phyloP scores from a whole-genome alignment of 805 yeast genomes.

The Sugiyamaella smithiae region DNA sequence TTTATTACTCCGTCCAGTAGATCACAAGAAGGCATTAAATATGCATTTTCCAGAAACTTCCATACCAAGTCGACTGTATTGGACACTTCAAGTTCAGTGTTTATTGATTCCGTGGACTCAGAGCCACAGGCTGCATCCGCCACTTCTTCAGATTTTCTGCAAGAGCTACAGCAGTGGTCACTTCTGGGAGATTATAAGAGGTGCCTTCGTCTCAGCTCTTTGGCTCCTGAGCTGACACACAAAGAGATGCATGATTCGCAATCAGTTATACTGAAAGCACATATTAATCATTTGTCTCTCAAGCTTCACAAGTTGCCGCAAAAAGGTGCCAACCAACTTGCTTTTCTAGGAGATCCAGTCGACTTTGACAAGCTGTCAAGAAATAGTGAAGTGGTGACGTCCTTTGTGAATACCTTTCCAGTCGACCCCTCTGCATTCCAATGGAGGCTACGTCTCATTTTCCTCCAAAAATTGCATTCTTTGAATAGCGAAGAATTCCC shows the following conservation, averaged over 20 bases:
- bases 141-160: slow-evolving; percentile 1
- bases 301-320: no score
- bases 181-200: slow-evolving; percentile 19
- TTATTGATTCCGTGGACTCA: not conserved
- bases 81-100: not conserved
- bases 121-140: slow-evolving; percentile 1
- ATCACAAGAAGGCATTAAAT: not conserved
- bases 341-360: not conserved
- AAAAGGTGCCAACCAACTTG: not conserved
- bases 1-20: slow-evolving; percentile 3
- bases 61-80: not conserved
- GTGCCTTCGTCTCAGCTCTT: slow-evolving; percentile 8
- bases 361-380: slow-evolving; percentile 2
- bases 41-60: not conserved
- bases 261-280: slow-evolving; percentile 22
- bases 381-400: slow-evolving; percentile 21
- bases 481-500: slow-evolving; percentile 27
- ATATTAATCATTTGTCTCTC: slow-evolving; percentile 19
- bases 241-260: slow-evolving; percentile 7
- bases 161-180: slow-evolving; percentile 13
- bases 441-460: slow-evolving; percentile 33
- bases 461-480: slow-evolving; percentile 27
- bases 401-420: slow-evolving; percentile 27
- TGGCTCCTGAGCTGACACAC: slow-evolving; percentile 4
- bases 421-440: slow-evolving; percentile 23